A percentile compares a stretch with the other conserved stretches of the same genome.
These are phyloP conservation scores for Sphagnurus paluster DNA, from an alignment of 1,284 basidiomycete genomes.

Conservation along the genomic window DNA sequence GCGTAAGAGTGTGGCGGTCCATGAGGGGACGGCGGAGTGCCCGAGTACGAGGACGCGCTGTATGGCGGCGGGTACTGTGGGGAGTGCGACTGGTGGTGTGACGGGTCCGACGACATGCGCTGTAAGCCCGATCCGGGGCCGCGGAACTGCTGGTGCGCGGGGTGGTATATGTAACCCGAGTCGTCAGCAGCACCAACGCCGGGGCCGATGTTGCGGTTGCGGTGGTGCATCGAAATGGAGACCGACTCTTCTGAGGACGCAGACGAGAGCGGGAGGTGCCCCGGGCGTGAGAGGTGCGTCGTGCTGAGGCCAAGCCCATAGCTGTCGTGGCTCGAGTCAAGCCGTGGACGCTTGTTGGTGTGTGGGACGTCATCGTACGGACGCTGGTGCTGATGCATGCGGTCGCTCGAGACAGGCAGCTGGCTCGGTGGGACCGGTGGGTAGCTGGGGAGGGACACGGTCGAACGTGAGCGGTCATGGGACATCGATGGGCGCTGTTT, in stretches of 20 bases:
- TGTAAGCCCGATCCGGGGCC: conserved; percentile 1
- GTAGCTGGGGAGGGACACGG: conserved; percentile 7
- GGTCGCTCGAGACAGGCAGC: conserved; percentile 20
- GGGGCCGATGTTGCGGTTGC: neutral
- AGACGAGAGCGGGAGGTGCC: conserved; percentile 3
- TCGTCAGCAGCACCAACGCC: conserved; percentile 10
- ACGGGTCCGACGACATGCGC: neutral
- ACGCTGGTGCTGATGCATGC: conserved; percentile 14
- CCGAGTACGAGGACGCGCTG: conserved; percentile 4
- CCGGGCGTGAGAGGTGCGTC: conserved; percentile 6
- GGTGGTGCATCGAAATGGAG: conserved; percentile 3
- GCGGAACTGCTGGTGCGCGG: conserved; percentile 1
- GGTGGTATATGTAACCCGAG: conserved; percentile 10
- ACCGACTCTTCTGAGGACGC: conserved; percentile 6
- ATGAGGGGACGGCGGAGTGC: neutral
- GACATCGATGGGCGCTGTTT: conserved; percentile 8
- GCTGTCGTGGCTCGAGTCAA: too few species aligned
- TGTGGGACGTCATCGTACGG: conserved; percentile 14
- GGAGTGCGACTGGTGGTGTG: neutral
- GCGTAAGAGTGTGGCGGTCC: neutral
- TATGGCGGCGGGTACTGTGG: conserved; percentile 5
- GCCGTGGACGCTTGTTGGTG: conserved; percentile 12
- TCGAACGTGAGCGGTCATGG: conserved; percentile 6
- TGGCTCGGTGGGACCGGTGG: conserved; percentile 12
- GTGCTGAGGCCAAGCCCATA: conserved; percentile 5